phyloP scores from a whole-genome alignment of 192 early-diverging fungal species.

The Coemansia sp. region DNA sequence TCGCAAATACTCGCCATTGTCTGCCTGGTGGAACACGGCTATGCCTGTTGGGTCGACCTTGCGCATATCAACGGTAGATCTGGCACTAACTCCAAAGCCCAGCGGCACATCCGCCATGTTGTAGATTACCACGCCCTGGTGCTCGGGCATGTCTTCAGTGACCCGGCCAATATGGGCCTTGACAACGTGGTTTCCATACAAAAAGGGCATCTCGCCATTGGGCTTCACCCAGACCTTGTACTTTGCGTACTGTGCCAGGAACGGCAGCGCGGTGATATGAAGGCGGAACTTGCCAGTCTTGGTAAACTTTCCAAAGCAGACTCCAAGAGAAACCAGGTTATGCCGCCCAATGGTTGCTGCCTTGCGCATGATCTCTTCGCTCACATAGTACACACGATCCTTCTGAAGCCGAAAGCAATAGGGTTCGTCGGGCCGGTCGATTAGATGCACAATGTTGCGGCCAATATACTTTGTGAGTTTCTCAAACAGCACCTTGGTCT shows the following conservation, averaged over 20 bases:
- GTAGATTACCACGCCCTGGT: conserved; percentile 93
- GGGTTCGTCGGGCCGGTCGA: conserved; percentile 93
- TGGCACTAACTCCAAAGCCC: conserved; percentile 95
- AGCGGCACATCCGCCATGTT: conserved; percentile 93
- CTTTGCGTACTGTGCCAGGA: conserved; percentile 93
- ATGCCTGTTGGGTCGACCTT: conserved; percentile 94
- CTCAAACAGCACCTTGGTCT: conserved; percentile 95
- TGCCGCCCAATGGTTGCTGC: conserved; percentile 80
- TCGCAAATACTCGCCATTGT: conserved; percentile 95
- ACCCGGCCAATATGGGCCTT: conserved; percentile 97
- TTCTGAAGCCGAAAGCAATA: conserved; percentile 95
- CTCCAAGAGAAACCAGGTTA: conserved; percentile 85
- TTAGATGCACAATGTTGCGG: conserved; percentile 90
- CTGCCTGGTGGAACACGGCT: conserved; percentile 94
- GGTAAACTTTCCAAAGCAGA: conserved; percentile 99
- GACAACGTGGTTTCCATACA: conserved; percentile 97
- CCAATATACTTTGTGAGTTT: conserved; percentile 99
- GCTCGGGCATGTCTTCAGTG: conserved; percentile 97
- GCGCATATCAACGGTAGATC: conserved; percentile 86
- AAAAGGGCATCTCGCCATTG: conserved; percentile 97
- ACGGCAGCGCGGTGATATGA: conserved; percentile 89
- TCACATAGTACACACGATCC: conserved; percentile 94
- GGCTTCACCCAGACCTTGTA: conserved; percentile 99
- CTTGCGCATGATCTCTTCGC: conserved; percentile 89
- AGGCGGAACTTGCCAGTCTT: conserved; percentile 96